Percentiles rank a stretch among this genome's conserved stretches.
Conservation (phyloP, 805 yeast genomes). For the Yarrowia sp. region DNA sequence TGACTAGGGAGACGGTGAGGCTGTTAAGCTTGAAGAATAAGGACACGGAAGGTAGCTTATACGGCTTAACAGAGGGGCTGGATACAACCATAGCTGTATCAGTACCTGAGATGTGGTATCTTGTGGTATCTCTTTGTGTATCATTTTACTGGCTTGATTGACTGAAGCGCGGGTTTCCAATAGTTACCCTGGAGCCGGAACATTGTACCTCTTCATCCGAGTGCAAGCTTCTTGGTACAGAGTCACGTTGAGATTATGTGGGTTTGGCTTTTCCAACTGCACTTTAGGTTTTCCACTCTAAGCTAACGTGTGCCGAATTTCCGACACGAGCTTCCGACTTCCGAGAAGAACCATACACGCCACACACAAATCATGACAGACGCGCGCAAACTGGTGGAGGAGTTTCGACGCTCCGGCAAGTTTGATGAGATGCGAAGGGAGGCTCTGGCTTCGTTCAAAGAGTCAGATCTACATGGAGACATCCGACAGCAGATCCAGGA, state of each 20-base stretch:
- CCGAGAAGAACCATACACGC: not conserved
- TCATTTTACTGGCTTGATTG: too few relatives aligned
- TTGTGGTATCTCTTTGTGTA: too few relatives aligned
- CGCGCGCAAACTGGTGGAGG: conserved; percentile 21
- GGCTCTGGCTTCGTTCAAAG: not conserved
- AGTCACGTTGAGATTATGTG: conserved; percentile 20
- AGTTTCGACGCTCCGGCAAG: conserved; percentile 25
- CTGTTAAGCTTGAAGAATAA: too few relatives aligned
- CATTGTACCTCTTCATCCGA: not conserved
- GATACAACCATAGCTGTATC: too few relatives aligned
- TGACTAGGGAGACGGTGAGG: too few relatives aligned
- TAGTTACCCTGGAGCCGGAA: conserved; percentile 25
- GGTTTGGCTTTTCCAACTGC: not conserved
- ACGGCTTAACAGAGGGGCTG: too few relatives aligned
- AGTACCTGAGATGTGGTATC: too few relatives aligned
- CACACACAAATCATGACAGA: conserved; percentile 3
- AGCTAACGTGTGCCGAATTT: conserved; percentile 1
- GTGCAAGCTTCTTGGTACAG: not conserved
- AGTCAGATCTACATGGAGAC: conserved; percentile 18
- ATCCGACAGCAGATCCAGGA: conserved; percentile 30
- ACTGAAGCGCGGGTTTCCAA: too few relatives aligned
- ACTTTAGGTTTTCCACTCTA: not conserved
- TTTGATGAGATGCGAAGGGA: conserved; percentile 16
- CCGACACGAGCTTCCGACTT: conserved; percentile 14
- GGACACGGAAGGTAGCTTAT: too few relatives aligned